phyloP scores from a whole-genome alignment of 495 filamentous ascomycete genomes.

The Talaromyces nanjingensis region DNA sequence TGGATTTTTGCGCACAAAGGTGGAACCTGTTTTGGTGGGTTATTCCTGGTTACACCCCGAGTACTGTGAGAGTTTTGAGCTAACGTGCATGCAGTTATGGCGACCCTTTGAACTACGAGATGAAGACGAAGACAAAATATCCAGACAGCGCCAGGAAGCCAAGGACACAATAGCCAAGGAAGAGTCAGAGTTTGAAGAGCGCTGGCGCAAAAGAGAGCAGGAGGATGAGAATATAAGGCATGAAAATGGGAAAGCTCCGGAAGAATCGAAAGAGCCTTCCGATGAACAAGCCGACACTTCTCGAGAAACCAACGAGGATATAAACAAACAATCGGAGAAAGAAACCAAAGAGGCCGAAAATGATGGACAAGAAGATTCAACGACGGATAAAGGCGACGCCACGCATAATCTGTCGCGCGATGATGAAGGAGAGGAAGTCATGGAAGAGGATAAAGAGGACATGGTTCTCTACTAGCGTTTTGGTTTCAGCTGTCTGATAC shows the following conservation, averaged over 20 bases:
- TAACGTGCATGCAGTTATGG: slow-evolving; percentile 60
- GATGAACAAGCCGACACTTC: background rate
- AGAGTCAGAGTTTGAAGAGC: slow-evolving; percentile 40
- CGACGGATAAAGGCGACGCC: background rate
- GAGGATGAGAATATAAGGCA: background rate
- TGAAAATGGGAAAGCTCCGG: background rate
- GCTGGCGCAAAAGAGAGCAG: slow-evolving; percentile 13
- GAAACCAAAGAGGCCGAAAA: background rate
- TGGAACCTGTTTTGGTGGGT: slow-evolving; percentile 72
- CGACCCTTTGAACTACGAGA: slow-evolving; percentile 72
- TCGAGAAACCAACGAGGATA: background rate
- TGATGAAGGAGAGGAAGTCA: slow-evolving; percentile 62
- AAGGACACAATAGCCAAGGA: slow-evolving; percentile 45
- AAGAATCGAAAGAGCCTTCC: background rate
- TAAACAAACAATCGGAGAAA: background rate
- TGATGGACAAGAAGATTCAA: background rate
- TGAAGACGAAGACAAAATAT: slow-evolving; percentile 55
- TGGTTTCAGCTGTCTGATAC: background rate
- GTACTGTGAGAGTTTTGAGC: background rate
- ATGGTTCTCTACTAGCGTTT: slow-evolving; percentile 70
- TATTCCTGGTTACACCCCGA: slow-evolving; percentile 3
- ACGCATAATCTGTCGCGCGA: slow-evolving; percentile 21
- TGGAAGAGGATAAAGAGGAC: slow-evolving; percentile 77
- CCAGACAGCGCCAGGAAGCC: slow-evolving; percentile 50
- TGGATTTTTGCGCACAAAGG: slow-evolving; percentile 64